Conservation (phyloP, 495 filamentous ascomycete genomes). For the Podospora appendiculata region DNA sequence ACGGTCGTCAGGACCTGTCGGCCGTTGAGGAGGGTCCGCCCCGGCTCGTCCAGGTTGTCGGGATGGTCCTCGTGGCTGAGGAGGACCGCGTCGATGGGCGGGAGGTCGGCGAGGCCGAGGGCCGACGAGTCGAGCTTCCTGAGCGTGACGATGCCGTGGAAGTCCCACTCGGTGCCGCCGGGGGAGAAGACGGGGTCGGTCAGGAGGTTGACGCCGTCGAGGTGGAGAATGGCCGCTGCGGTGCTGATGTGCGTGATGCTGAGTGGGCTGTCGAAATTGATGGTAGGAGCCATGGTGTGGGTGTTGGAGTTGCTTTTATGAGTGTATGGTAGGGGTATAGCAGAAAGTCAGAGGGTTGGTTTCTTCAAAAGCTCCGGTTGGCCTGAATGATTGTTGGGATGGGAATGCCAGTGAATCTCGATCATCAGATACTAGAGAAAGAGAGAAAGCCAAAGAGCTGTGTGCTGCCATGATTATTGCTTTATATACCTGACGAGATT, state of each 20-base stretch:
- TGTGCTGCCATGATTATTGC: too few species aligned
- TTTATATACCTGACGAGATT: too few species aligned
- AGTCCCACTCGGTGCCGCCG: slow-evolving; percentile 28
- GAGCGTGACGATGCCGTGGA: slow-evolving; percentile 18
- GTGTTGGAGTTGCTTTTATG: too few species aligned
- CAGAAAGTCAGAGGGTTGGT: too few species aligned
- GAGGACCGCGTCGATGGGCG: slow-evolving; percentile 43
- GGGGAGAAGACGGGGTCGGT: slow-evolving; percentile 50
- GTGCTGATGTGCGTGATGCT: slow-evolving; percentile 43
- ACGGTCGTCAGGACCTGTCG: slow-evolving; percentile 43
- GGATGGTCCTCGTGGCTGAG: slow-evolving; percentile 50
- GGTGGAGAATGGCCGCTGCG: slow-evolving; percentile 41
- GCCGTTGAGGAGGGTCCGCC: slow-evolving; percentile 37
- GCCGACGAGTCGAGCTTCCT: slow-evolving; percentile 28
- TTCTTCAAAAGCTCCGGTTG: too few species aligned
- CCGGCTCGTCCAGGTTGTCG: slow-evolving; percentile 43
- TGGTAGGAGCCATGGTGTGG: neutral
- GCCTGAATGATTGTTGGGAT: too few species aligned
- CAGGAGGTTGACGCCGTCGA: slow-evolving; percentile 40
- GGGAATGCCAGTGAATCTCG: too few species aligned
- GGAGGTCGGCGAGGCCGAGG: slow-evolving; percentile 30
- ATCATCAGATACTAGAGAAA: too few species aligned
- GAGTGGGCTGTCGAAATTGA: slow-evolving; percentile 5
- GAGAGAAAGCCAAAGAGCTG: too few species aligned
- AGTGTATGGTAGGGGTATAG: too few species aligned